Evolutionary conservation across 2,329 filamentous ascomycete genomes (phyloP), one percentile per base, ranked within the genome.

Genomic region (Trichoderma atrobrunneum): DNA sequence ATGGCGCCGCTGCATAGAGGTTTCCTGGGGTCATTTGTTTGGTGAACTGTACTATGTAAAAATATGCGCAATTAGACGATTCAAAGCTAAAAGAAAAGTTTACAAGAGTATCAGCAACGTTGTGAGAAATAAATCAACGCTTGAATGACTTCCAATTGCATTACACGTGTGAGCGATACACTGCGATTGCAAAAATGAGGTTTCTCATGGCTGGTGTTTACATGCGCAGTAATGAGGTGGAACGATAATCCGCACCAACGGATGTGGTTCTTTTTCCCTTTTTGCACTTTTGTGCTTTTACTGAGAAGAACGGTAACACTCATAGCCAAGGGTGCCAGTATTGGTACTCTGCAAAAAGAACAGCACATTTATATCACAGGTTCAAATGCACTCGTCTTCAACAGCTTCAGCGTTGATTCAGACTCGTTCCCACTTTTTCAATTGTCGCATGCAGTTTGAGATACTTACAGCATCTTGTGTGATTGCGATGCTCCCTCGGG

Each of bases 31-130:
- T 82, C 79, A 78, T 82, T 59, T 81, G 79, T 83, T 80, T 80
- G 79, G 79, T 79, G 78, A 77, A 80, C 81, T 86, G 83, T 85
- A 85, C 83, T 85, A 82, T 87, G 85, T 87, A 87, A 83, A 70
- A 85, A 85, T 86, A 86, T 79, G 82, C 80, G 78, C 80, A 83
- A 82, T 81, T 86, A 86, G 84, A 87, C 80, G 82, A 78, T 77
- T 72, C 64, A 64, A 64, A 57, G 48, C 56, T 64, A 70, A 64
- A 70, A 72, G 57, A 62, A 70, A 60, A 70, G 67, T 60, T 51
- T 60, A 39, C 48, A 72, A 28, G 36, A 63, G 43, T 64, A 28
- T 61, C 57, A 59, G 6, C 54, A 34, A 39, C 21, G n/a, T 51
- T 69, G 43, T 18, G 39, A 68, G 24, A 39, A 28, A 18, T 26